Conservation (phyloP, 1,284 basidiomycete species). For the Marasmius sp. region DNA sequence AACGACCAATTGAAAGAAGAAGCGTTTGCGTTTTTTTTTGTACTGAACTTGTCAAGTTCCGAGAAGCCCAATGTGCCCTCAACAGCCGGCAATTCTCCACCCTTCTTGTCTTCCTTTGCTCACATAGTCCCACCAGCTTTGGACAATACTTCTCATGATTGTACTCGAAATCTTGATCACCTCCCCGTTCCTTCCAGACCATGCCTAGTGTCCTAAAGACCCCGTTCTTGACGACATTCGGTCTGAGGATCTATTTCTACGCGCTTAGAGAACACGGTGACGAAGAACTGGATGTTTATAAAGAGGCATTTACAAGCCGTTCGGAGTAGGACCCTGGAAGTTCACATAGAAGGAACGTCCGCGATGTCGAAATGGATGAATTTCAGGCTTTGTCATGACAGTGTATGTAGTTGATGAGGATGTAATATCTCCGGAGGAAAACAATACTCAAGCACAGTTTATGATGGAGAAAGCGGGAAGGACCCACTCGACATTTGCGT, state of each 20-base stretch:
- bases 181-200: constrained; percentile 62
- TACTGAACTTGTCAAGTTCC: constrained; percentile 61
- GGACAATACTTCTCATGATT: constrained; percentile 77
- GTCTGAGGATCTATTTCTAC: constrained; percentile 77
- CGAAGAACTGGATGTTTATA: constrained; percentile 79
- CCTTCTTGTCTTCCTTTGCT: constrained; percentile 49
- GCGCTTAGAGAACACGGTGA: constrained; percentile 81
- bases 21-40: constrained; percentile 33
- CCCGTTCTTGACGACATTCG: constrained; percentile 55
- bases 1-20: neutral
- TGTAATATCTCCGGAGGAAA: constrained; percentile 47
- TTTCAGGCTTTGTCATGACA: constrained; percentile 80
- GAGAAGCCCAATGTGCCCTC: constrained; percentile 67
- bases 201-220: constrained; percentile 59
- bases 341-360: constrained; percentile 64
- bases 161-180: constrained; percentile 62
- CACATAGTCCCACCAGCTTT: constrained; percentile 55
- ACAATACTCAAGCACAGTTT: neutral
- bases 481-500: constrained; percentile 72
- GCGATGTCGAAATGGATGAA: constrained; percentile 65
- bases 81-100: constrained; percentile 60
- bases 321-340: constrained; percentile 88
- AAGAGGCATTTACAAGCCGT: constrained; percentile 83
- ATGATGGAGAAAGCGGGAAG: neutral
- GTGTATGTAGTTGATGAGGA: constrained; percentile 62